Evolutionary conservation across 2,329 filamentous ascomycete species (phyloP).

Genomic region (Davidsoniella virescens): DNA sequence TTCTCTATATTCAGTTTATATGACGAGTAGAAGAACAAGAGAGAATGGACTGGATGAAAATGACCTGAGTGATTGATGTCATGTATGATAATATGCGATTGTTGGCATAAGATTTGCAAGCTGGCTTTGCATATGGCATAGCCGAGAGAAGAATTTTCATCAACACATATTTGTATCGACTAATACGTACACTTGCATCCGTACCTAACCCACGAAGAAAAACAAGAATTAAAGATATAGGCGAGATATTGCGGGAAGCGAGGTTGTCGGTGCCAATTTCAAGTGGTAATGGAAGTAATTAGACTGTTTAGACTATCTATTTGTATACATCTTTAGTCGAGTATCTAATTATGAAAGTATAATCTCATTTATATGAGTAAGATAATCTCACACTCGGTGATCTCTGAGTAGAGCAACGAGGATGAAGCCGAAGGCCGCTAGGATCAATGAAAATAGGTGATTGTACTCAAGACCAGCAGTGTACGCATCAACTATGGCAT

Average conservation of each 20-base stretch:
- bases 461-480: slow-evolving; percentile 22
- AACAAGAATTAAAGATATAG: not conserved
- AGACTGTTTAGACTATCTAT: no score
- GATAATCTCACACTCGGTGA: slow-evolving; percentile 14
- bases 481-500: slow-evolving; percentile 21
- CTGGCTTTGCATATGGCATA: no score
- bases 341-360: not conserved
- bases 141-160: no score
- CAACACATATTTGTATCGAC: no score
- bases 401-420: slow-evolving; percentile 18
- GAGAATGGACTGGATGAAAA: no score
- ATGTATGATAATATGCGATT: no score
- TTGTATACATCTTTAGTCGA: not conserved
- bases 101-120: no score
- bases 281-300: not conserved
- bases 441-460: slow-evolving; percentile 20
- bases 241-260: not conserved
- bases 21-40: no score
- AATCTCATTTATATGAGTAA: not conserved
- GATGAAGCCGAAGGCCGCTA: slow-evolving; percentile 17
- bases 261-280: not conserved
- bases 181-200: no score
- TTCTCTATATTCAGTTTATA: no score
- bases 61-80: no score
- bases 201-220: not conserved